Base-by-base conservation (phyloP, 345 rosid species). In the Xanthoceras sorbifolium region DNA sequence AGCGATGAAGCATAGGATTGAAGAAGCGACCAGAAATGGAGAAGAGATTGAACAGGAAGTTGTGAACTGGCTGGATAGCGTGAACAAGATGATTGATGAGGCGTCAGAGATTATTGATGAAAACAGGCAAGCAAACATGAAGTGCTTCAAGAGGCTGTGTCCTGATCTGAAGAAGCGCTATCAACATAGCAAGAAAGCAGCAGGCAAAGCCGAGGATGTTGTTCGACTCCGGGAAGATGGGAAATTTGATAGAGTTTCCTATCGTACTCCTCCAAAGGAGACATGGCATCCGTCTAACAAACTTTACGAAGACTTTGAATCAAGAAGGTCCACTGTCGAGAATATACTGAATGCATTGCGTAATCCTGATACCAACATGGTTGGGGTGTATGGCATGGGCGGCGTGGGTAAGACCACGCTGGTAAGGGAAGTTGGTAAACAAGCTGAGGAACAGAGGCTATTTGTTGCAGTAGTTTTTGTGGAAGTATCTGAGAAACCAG, bases 381-480 rank as follows among this genome's bases (percentile, higher is more conserved):
- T 66, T 38, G 69, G 69, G 28, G 18, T 66, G 15, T 12, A 66
- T 4, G 69, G 69, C 5, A 20, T 10, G 26, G 72, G 40, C 3
- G 69, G 76, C 14, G 11, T 61, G 22, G 76, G 78, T 2, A 76
- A 76, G 23, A 74, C 77, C 9, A 64, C 71, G 25, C 64, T 48
- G 4, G 81, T 44, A 12, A 72, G 20, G 18, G 60, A 72, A 72
- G 68, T 72, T 31, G 64, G 61, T 8, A 22, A 22, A 22, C 25
- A 52, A 22, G 73, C 32, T 5, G 46, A 32, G 64, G 20, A 44
- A 29, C n/a, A n/a, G 3, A 28, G 26, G 18, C 44, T 82, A 34
- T 82, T 82, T 54, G 72, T 62, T 38, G 32, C 3, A 3, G 76
- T 82, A 0, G 62, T 74, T 15, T 62, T 74, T 25, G 82, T 62